Base-by-base conservation (phyloP, 305 asterid genomes). In the Stenogyne calaminthoides region DNA sequence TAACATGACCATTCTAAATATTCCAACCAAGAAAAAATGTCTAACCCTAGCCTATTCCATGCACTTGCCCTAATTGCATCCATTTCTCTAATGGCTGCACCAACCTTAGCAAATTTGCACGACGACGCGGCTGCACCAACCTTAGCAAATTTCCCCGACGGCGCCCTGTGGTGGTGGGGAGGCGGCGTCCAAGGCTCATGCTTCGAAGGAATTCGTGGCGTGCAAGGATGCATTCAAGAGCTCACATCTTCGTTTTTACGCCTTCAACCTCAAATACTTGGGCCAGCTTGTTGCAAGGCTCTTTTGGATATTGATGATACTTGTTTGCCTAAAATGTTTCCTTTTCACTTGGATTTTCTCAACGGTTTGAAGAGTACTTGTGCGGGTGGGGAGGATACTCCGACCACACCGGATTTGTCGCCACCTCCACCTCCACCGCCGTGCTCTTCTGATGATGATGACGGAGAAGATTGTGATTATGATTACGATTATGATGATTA, bases 311-410 rank as follows among this genome's bases (percentile, higher is more conserved):
- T 81, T 6, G 81, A 83, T 15, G 80, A 78, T 1, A 74, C 65
- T 52, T 87, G 89, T 42, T 81, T 84, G 83, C 75, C 84, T 1
- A 72, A 46, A 46, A 37, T 82, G 67, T 77, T 84, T 5, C 86
- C 84, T 19, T 9, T 83, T 8, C 73, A 71, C 55, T 73, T 78
- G 4, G 12, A 44, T 0, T 81, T 81, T 20, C 78, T 73, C 0
- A 40, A 67, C 1, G n/a, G 7, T 7, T 18, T 77, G n/a, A 66
- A 66, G 42, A 15, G 37, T 16, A 19, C 46, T 14, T 77, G 81
- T 15, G 19, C 10, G 0, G 34, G 2, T 0, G 1, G n/a, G 14
- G 46, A n/a, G 6, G 46, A 39, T 20, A 5, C 34, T n/a, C n/a
- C 64, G 65, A 1, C 7, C 9, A 11, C 7, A 10, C 34, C 61